Percentiles rank a stretch among this genome's conserved stretches.
Evolutionary conservation across 805 yeast genomes (phyloP).

Genomic region (Saccharomycopsis sp.): DNA sequence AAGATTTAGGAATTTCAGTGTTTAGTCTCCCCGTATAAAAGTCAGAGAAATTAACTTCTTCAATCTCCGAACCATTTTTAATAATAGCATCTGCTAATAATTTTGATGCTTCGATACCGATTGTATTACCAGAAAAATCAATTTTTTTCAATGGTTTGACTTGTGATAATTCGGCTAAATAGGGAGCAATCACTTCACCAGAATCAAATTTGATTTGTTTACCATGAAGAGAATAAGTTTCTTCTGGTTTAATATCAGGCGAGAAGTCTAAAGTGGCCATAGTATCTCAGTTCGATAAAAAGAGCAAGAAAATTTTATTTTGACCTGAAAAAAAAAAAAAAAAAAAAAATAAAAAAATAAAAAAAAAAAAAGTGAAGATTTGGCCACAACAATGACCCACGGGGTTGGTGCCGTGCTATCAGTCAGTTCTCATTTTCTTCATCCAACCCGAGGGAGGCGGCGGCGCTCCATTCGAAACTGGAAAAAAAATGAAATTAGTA

Average conservation of each 20-base stretch:
- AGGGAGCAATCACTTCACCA: slow-evolving; percentile 64
- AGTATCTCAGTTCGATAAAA: background rate
- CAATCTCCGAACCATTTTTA: slow-evolving; percentile 33
- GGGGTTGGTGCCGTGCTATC: too few species aligned
- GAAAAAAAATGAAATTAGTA: background rate
- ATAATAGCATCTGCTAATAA: slow-evolving; percentile 53
- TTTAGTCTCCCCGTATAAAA: slow-evolving; percentile 91
- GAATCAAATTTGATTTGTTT: slow-evolving; percentile 72
- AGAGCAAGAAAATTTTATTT: background rate
- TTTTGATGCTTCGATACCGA: slow-evolving; percentile 84
- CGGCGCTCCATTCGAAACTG: background rate
- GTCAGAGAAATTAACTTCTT: slow-evolving; percentile 80
- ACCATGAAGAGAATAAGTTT: slow-evolving; percentile 59
- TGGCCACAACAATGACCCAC: too few species aligned
- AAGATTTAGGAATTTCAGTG: slow-evolving; percentile 86
- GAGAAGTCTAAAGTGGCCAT: slow-evolving; percentile 37
- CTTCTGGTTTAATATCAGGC: slow-evolving; percentile 38
- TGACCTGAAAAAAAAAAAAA: too few species aligned
- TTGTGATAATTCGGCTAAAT: slow-evolving; percentile 48
- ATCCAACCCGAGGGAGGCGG: background rate
- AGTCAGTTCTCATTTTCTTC: too few species aligned
- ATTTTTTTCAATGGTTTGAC: slow-evolving; percentile 40
- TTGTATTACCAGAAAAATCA: slow-evolving; percentile 88
- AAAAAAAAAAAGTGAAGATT: too few species aligned
- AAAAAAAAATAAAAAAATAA: too few species aligned